Evolutionary conservation across 176 grass and related monocot species (phyloP).

Genomic region (Calamus simplicifolius): DNA sequence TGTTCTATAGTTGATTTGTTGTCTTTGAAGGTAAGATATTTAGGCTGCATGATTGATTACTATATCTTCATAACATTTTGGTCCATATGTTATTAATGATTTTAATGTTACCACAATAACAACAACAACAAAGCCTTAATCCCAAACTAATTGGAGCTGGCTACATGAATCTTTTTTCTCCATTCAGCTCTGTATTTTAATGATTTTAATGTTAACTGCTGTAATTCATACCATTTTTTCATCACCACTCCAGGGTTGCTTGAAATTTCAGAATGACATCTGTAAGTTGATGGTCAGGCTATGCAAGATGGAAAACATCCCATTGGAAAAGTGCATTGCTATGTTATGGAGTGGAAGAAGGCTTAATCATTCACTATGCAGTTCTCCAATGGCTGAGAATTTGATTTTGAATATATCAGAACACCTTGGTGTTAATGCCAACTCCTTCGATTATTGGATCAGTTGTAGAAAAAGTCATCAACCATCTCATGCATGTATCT

Average conservation of each 20-base stretch:
- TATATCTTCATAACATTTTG: background rate
- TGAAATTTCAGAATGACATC: conserved; percentile 65
- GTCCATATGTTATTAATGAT: no score
- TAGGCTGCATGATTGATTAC: background rate
- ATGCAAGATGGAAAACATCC: conserved; percentile 49
- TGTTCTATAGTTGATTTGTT: conserved; percentile 80
- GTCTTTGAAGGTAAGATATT: conserved; percentile 52
- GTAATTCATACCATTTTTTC: conserved; percentile 9
- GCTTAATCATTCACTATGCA: conserved; percentile 69
- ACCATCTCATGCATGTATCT: conserved; percentile 45
- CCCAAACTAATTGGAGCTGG: no score
- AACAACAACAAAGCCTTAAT: no score
- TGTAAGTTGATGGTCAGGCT: conserved; percentile 56
- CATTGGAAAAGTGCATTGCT: conserved; percentile 46
- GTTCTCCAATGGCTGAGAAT: conserved; percentile 41
- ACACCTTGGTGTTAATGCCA: conserved; percentile 35
- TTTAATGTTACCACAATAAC: no score
- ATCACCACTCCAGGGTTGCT: conserved; percentile 44
- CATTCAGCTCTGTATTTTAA: no score
- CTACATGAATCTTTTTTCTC: no score
- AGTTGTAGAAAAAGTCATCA: conserved; percentile 44
- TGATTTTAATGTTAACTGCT: no score
- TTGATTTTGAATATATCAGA: conserved; percentile 43
- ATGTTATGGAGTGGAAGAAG: conserved; percentile 47
- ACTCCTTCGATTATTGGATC: conserved; percentile 51